phyloP scores from a whole-genome alignment of 495 filamentous ascomycete genomes.

The Rhypophila decipiens region DNA sequence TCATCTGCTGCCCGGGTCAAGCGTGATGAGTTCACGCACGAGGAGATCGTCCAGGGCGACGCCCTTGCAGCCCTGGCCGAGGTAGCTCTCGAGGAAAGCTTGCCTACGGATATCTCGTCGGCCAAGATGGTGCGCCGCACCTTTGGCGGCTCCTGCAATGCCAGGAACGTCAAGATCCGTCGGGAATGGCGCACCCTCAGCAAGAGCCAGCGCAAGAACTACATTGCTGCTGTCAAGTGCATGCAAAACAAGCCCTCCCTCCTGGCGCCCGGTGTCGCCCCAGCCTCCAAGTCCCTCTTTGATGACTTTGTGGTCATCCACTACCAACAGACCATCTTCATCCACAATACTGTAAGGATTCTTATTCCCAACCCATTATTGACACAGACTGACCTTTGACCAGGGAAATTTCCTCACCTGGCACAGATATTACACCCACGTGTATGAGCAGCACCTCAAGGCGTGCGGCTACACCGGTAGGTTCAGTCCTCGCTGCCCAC shows the following conservation, averaged over 20 bases:
- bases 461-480: slow-evolving; percentile 63
- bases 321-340: background rate
- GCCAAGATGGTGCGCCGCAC: too few relatives aligned
- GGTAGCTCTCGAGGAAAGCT: too few relatives aligned
- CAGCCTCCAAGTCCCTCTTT: background rate
- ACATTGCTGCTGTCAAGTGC: background rate
- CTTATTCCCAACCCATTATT: background rate
- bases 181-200: background rate
- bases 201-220: background rate
- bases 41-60: too few relatives aligned
- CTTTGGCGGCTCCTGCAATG: too few relatives aligned
- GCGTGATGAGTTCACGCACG: too few relatives aligned
- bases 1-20: too few relatives aligned
- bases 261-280: background rate
- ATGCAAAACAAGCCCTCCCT: background rate
- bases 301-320: background rate
- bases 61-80: too few relatives aligned
- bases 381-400: background rate
- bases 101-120: too few relatives aligned
- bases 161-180: background rate
- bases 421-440: slow-evolving; percentile 62
- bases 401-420: slow-evolving; percentile 61
- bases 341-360: background rate
- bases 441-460: slow-evolving; percentile 59
- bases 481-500: background rate